phyloP scores from a whole-genome alignment of 495 filamentous ascomycete species.

The Penicillium canariense region DNA sequence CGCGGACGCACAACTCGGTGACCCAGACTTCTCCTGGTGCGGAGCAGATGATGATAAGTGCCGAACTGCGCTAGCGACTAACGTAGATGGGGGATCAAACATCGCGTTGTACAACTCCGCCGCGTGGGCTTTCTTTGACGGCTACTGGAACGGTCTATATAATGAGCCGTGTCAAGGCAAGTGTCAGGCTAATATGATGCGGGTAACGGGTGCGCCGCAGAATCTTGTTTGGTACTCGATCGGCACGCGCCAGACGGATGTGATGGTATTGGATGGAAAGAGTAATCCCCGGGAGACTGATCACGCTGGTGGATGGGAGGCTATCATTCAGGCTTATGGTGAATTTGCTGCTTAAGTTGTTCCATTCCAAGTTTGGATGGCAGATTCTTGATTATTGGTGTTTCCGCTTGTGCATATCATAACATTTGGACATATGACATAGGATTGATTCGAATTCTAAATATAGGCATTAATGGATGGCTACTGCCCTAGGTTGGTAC shows the following conservation, averaged over 20 bases:
- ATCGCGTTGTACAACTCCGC: constrained; percentile 54
- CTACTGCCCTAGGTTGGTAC: no score
- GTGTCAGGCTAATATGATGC: constrained; percentile 47
- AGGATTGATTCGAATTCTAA: neutral
- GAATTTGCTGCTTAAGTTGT: constrained; percentile 21
- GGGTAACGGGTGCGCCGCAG: constrained; percentile 26
- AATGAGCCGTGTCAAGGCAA: constrained; percentile 34
- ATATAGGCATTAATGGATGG: neutral
- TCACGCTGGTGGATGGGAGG: constrained; percentile 57
- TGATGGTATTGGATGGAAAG: constrained; percentile 39
- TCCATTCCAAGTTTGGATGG: no score
- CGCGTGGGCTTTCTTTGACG: constrained; percentile 54
- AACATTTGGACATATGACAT: constrained; percentile 8
- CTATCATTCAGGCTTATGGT: constrained; percentile 46
- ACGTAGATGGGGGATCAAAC: constrained; percentile 41
- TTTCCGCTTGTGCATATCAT: constrained; percentile 13
- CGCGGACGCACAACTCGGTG: constrained; percentile 33
- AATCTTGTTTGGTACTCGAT: constrained; percentile 44
- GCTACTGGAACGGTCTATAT: constrained; percentile 32
- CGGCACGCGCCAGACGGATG: constrained; percentile 39
- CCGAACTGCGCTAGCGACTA: constrained; percentile 37
- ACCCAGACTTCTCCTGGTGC: constrained; percentile 44
- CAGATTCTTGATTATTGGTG: constrained; percentile 1
- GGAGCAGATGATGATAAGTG: constrained; percentile 33
- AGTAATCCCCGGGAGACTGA: constrained; percentile 33